Conservation (phyloP, 2,329 filamentous ascomycete genomes). For the Akanthomyces dipterigenus region DNA sequence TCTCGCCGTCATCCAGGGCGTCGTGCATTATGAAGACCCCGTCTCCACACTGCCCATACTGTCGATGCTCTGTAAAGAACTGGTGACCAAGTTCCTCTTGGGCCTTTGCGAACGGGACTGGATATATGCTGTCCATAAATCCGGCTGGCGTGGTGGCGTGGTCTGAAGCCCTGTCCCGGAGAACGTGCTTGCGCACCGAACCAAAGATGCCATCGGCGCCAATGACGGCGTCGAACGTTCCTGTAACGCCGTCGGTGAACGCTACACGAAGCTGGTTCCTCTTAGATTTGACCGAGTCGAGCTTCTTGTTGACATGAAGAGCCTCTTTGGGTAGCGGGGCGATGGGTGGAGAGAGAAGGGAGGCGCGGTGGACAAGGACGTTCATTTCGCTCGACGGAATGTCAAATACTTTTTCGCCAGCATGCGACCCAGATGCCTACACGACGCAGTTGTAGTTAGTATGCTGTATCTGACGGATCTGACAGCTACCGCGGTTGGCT, state of each 20-base stretch:
- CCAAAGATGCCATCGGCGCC: constrained; percentile 20
- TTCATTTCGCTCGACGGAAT: background rate
- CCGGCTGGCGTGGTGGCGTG: background rate
- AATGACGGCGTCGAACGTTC: constrained; percentile 17
- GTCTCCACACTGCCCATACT: constrained; percentile 6
- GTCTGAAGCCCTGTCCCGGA: background rate
- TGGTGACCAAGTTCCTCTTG: background rate
- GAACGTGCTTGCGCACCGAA: constrained; percentile 16
- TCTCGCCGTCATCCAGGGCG: constrained; percentile 2
- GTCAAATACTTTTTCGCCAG: background rate
- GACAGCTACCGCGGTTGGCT: background rate
- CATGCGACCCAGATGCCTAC: background rate
- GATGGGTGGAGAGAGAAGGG: constrained; percentile 17
- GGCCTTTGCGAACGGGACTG: constrained; percentile 1
- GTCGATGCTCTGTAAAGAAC: background rate
- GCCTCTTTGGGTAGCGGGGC: constrained; percentile 13
- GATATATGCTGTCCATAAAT: constrained; percentile 3
- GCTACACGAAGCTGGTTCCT: background rate
- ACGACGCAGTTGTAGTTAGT: background rate
- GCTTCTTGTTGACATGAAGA: constrained; percentile 14
- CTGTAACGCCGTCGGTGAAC: constrained; percentile 12
- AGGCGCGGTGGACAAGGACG: constrained; percentile 18
- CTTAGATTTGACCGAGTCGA: constrained; percentile 9
- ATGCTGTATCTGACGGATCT: background rate
- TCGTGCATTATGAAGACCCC: constrained; percentile 1